phyloP scores from a whole-genome alignment of 148 eudicot genomes.

The Salicornia ramosissima region DNA sequence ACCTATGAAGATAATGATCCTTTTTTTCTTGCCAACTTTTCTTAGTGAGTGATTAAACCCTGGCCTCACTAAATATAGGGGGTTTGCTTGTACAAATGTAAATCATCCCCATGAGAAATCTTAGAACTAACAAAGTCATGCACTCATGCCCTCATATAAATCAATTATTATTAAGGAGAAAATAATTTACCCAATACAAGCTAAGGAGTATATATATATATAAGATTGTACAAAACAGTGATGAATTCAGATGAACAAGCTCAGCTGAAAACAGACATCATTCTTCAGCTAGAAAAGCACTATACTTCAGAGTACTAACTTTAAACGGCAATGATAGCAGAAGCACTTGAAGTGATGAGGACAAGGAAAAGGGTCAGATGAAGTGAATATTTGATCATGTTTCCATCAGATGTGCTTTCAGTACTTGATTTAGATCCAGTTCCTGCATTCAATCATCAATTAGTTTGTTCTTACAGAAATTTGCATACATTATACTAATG shows the following conservation, averaged over 20 bases:
- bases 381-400: slow-evolving; percentile 12
- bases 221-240: background rate
- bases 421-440: slow-evolving; percentile 20
- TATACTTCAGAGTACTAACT: background rate
- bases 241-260: background rate
- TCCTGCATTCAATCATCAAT: slow-evolving; percentile 14
- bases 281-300: too few relatives aligned
- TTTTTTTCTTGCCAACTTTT: too few relatives aligned
- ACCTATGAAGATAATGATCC: too few relatives aligned
- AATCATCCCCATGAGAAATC: too few relatives aligned
- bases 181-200: too few relatives aligned
- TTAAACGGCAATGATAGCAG: slow-evolving; percentile 5
- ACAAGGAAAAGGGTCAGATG: slow-evolving; percentile 16
- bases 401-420: slow-evolving; percentile 22
- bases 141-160: background rate
- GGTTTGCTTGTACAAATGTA: too few relatives aligned
- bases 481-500: background rate
- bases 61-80: too few relatives aligned
- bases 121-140: too few relatives aligned
- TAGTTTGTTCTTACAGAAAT: background rate
- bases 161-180: background rate
- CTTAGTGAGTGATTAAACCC: too few relatives aligned
- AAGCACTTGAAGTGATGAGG: slow-evolving; percentile 19
- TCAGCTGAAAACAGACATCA: background rate
- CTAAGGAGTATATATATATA: too few relatives aligned